Evolutionary conservation across 257 asterid species (phyloP).

Genomic region (Lycium ferocissimum): DNA sequence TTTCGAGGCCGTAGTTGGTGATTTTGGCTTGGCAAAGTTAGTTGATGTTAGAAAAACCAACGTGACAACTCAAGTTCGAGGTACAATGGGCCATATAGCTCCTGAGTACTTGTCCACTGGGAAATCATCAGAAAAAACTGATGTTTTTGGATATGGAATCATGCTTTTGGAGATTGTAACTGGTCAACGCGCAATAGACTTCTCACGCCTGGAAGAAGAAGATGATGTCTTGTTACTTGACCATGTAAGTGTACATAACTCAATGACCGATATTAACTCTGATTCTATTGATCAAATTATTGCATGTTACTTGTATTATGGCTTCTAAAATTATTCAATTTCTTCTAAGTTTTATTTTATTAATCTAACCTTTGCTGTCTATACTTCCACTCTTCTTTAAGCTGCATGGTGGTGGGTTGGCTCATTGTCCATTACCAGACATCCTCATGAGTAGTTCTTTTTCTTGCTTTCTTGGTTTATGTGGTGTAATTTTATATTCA

Average conservation of each 20-base stretch:
- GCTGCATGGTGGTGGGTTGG: not conserved
- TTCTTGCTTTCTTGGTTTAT: not conserved
- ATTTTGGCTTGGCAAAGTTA: slow-evolving; percentile 93
- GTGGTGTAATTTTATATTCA: not conserved
- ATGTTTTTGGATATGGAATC: slow-evolving; percentile 96
- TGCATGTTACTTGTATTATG: not conserved
- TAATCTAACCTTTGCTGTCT: not conserved
- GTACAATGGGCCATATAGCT: slow-evolving; percentile 99
- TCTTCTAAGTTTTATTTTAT: not conserved
- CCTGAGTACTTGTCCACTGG: slow-evolving; percentile 97
- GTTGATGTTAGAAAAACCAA: slow-evolving; percentile 88
- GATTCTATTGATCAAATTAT: not conserved
- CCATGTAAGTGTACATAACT: slow-evolving; percentile 63
- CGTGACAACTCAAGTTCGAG: slow-evolving; percentile 98
- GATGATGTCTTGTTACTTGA: slow-evolving; percentile 94
- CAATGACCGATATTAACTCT: not conserved
- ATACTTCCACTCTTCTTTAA: not conserved
- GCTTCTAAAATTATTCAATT: not conserved
- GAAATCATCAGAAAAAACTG: slow-evolving; percentile 92
- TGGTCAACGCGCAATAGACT: slow-evolving; percentile 96
- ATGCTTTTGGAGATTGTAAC: slow-evolving; percentile 93
- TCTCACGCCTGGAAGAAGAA: slow-evolving; percentile 96
- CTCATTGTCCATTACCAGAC: not conserved
- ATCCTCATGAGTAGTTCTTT: not conserved
- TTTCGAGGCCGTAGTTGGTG: slow-evolving; percentile 96